These are phyloP conservation scores for Diaporthe ilicicola DNA, from an alignment of 2,329 filamentous ascomycete genomes.

Conservation along the genomic window DNA sequence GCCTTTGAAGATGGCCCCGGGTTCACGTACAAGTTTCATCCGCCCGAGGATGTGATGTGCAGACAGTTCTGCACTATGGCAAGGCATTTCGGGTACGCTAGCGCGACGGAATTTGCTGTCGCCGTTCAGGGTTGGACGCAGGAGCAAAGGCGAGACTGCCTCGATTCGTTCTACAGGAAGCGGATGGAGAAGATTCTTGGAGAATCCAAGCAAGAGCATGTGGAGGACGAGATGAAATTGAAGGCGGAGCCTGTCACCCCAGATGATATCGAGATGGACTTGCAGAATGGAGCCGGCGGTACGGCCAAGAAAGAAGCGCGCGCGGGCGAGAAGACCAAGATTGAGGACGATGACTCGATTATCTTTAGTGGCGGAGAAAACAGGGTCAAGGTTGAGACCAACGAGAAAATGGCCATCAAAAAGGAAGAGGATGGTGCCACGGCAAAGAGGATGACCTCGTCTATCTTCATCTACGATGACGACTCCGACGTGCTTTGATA, in stretches of 20 bases:
- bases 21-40: conserved; percentile 67
- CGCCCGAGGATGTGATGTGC: conserved; percentile 75
- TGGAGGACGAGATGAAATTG: conserved; percentile 32
- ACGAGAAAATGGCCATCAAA: neutral
- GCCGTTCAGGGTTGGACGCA: conserved; percentile 92
- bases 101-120: conserved; percentile 84
- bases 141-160: conserved; percentile 77
- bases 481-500: conserved; percentile 32
- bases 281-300: conserved; percentile 1
- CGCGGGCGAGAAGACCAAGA: conserved; percentile 31
- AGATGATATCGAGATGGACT: conserved; percentile 20
- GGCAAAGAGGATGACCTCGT: conserved; percentile 23
- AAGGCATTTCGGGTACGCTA: conserved; percentile 76
- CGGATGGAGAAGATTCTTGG: conserved; percentile 63
- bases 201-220: conserved; percentile 36
- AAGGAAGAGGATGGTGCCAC: neutral
- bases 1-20: conserved; percentile 38
- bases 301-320: neutral
- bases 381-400: conserved; percentile 1
- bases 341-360: conserved; percentile 34
- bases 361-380: neutral
- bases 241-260: conserved; percentile 1
- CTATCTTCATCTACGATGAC: conserved; percentile 30
- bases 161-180: conserved; percentile 81
- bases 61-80: conserved; percentile 95